Evolutionary conservation across 148 eudicot species (phyloP).

Genomic region (Heliosperma pusillum): DNA sequence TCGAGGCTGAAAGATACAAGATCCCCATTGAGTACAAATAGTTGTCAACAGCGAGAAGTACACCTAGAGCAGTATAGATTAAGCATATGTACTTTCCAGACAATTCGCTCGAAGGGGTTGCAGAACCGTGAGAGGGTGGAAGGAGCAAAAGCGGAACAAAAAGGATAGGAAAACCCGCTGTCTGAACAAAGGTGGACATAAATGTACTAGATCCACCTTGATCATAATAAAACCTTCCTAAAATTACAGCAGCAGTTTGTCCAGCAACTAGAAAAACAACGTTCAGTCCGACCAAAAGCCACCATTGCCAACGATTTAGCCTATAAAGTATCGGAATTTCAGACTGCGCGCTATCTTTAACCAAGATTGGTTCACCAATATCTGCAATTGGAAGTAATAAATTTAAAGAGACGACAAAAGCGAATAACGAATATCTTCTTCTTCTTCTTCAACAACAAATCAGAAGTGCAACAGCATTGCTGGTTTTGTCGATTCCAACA

Average conservation of each 20-base stretch:
- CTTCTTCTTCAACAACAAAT: too few species aligned
- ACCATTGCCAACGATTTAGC: constrained; percentile 64
- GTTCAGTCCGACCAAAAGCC: constrained; percentile 64
- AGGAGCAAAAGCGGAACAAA: constrained; percentile 54
- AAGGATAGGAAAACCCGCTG: constrained; percentile 74
- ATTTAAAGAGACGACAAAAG: neutral
- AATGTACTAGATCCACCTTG: constrained; percentile 80
- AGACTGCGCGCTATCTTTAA: constrained; percentile 24
- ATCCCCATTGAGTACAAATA: constrained; percentile 71
- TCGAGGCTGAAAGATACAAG: constrained; percentile 75
- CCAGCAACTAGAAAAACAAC: constrained; percentile 61
- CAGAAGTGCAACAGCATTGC: too few species aligned
- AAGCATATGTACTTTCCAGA: constrained; percentile 25
- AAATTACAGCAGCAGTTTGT: constrained; percentile 74
- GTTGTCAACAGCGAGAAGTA: constrained; percentile 60
- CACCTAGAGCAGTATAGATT: constrained; percentile 57
- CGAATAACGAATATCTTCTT: neutral
- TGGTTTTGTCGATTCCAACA: too few species aligned
- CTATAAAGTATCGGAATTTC: constrained; percentile 32
- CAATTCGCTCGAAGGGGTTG: constrained; percentile 33
- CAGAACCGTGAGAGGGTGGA: constrained; percentile 35
- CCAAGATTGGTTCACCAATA: constrained; percentile 39
- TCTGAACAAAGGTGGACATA: constrained; percentile 86
- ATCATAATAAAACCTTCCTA: constrained; percentile 80
- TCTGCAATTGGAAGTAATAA: constrained; percentile 27